Percentiles rank a stretch among this genome's conserved stretches.
phyloP scores from a whole-genome alignment of 2,329 filamentous ascomycete genomes.

The Lachnellula hyalina region DNA sequence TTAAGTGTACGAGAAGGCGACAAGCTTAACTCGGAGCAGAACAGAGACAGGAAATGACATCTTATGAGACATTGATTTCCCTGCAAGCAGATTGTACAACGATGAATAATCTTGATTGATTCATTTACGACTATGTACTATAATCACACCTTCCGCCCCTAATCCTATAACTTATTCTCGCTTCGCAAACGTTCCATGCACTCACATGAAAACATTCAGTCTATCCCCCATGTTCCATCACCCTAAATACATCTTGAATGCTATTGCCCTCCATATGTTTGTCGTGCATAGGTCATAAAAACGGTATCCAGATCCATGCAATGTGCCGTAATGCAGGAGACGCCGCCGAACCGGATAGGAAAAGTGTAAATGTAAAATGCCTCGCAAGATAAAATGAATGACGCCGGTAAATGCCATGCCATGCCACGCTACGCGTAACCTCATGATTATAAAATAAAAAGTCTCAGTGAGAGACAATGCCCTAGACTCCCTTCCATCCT shows the following conservation, averaged over 20 bases:
- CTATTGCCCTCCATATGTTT: background rate
- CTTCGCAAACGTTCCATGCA: background rate
- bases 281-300: background rate
- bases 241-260: background rate
- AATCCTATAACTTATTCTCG: background rate
- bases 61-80: too few species aligned
- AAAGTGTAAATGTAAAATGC: background rate
- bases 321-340: background rate
- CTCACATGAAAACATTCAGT: background rate
- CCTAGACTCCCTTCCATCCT: conserved; percentile 2
- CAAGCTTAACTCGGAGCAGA: too few species aligned
- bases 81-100: too few species aligned
- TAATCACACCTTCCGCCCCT: background rate
- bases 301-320: background rate
- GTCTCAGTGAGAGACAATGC: too few species aligned
- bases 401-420: background rate
- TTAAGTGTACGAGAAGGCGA: too few species aligned
- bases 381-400: background rate
- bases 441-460: too few species aligned
- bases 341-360: background rate
- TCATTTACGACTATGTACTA: conserved; percentile 1
- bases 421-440: background rate
- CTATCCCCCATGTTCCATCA: background rate
- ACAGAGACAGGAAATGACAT: too few species aligned
- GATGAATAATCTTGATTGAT: background rate